These are phyloP conservation scores for Talaromyces funiculosus DNA, from an alignment of 2,329 filamentous ascomycete genomes.

Conservation along the genomic window DNA sequence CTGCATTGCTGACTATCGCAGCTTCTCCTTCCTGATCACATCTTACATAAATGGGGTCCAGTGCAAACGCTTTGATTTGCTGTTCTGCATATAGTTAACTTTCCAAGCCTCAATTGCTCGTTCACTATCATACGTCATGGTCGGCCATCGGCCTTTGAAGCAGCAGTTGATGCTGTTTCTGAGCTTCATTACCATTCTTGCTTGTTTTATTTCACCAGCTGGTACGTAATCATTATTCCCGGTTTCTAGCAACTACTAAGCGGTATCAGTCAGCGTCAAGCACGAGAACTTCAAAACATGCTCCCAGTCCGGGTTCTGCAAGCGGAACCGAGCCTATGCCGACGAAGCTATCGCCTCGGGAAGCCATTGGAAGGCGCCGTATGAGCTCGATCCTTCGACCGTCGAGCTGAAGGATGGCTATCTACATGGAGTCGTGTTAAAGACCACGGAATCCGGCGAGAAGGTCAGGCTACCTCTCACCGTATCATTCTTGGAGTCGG, in stretches of 20 bases:
- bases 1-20: neutral
- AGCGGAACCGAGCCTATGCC: slow-evolving; percentile 84
- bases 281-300: slow-evolving; percentile 97
- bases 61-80: slow-evolving; percentile 15
- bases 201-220: slow-evolving; percentile 58
- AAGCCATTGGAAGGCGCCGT: slow-evolving; percentile 71
- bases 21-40: slow-evolving; percentile 15
- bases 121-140: slow-evolving; percentile 38
- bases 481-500: slow-evolving; percentile 83
- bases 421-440: slow-evolving; percentile 74
- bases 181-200: slow-evolving; percentile 54
- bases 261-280: slow-evolving; percentile 68
- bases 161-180: slow-evolving; percentile 61
- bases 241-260: neutral
- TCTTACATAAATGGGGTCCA: slow-evolving; percentile 29
- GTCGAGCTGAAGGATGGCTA: slow-evolving; percentile 73
- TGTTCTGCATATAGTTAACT: slow-evolving; percentile 23
- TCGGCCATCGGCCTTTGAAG: slow-evolving; percentile 48
- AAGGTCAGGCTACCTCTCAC: slow-evolving; percentile 75
- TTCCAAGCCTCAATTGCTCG: slow-evolving; percentile 28
- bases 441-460: slow-evolving; percentile 64
- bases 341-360: slow-evolving; percentile 64
- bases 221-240: slow-evolving; percentile 45
- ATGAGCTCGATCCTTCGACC: slow-evolving; percentile 66
- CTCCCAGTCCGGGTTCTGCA: slow-evolving; percentile 93